Base-by-base conservation (phyloP, 345 rosid genomes). In the Sisymbrium irio region DNA sequence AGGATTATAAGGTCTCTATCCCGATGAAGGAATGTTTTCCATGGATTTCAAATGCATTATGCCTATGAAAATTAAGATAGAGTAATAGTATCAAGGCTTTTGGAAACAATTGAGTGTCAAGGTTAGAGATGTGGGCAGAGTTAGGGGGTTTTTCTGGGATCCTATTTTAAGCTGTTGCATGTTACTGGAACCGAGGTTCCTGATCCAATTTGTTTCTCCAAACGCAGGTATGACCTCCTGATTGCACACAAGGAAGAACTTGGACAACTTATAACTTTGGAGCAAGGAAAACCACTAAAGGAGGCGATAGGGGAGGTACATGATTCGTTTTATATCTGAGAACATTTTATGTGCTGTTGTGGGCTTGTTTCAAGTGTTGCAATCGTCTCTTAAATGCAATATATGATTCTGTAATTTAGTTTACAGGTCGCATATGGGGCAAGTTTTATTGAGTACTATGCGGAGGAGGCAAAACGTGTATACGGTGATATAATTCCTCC, bases 401-500 rank as follows among this genome's bases (percentile, higher is more conserved):
- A 39, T 54, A 73, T 72, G 69, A 78, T 73, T 65, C 50, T 67
- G 49, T 67, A 54, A 71, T 40, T 73, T 50, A 77, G 78, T 49
- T 55, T 75, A 65, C 86, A 95, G 99, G 97, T 92, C 45, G 79
- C 30, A 71, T 92, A 92, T 82, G 99, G 96, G 78, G 92, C 97
- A 63, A 87, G 87, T 79, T 95, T 90, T 70, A 83, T 95, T 57
- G 99, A 95, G 82, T 95, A 87, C 82, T 90, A 80, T 44, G 87
- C 97, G 0, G 97, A 95, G 86, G 99, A 95, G 83, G 97, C 89
- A 22, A 95, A 90, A 78, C 97, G 99, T 78, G 74, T 87, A 11
- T 95, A 95, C 40, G 98, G 99, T 62, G 99, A 95, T 77, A 85
- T 95, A 63, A 87, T 95, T 80, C 98, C 97, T 25, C 82, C 98